phyloP scores from a whole-genome alignment of 208 protist species.

The Trypanosoma lewisi region DNA sequence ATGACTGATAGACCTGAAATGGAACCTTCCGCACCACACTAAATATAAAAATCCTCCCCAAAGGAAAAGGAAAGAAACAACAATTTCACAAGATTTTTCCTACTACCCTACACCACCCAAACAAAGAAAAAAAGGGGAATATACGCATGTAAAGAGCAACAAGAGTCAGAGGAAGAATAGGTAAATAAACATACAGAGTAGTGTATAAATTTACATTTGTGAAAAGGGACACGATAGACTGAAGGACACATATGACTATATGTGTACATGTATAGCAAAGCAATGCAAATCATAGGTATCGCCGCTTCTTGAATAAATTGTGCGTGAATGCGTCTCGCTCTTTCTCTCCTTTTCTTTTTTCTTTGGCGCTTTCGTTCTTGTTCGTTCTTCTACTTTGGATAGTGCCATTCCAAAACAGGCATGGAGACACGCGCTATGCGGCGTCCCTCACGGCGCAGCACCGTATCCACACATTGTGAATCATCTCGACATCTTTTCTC shows the following conservation, averaged over 20 bases:
- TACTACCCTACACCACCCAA: background rate
- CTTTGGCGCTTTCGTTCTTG: too few species aligned
- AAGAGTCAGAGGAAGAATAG: background rate
- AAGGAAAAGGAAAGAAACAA: too few species aligned
- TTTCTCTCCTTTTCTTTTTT: background rate
- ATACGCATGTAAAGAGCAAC: too few species aligned
- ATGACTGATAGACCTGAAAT: too few species aligned
- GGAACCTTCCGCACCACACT: too few species aligned
- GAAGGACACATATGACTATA: background rate
- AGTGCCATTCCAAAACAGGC: slow-evolving; percentile 56
- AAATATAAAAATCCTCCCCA: too few species aligned
- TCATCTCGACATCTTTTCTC: slow-evolving; percentile 2
- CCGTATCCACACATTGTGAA: slow-evolving; percentile 11
- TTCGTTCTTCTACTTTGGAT: slow-evolving; percentile 38
- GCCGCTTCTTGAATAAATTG: too few species aligned
- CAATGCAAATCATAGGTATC: too few species aligned
- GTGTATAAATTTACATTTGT: background rate
- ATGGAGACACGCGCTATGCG: slow-evolving; percentile 57
- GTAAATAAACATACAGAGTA: background rate
- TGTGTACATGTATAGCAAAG: background rate
- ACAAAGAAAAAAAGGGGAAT: slow-evolving; percentile 3
- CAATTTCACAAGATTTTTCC: background rate
- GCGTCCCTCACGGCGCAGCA: slow-evolving; percentile 19
- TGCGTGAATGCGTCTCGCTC: too few species aligned
- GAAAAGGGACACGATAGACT: too few species aligned